phyloP scores from a whole-genome alignment of 2,329 filamentous ascomycete species.

The Sarocladiaceae sp. region DNA sequence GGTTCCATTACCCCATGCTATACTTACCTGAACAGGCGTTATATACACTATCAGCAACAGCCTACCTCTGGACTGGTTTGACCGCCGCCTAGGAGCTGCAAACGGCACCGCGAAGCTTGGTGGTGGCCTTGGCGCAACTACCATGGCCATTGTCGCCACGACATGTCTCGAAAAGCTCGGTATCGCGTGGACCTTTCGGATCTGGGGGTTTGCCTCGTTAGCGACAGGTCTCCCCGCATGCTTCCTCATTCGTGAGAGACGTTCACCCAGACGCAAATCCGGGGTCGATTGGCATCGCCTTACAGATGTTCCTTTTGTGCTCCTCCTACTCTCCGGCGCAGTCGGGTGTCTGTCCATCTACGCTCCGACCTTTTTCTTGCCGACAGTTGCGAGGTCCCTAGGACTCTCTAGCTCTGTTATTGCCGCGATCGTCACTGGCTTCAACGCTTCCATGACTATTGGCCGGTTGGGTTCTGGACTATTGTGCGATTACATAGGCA shows the following conservation, averaged over 20 bases:
- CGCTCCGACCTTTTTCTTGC: background rate
- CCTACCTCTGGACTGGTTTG: slow-evolving; percentile 15
- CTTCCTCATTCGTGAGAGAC: slow-evolving; percentile 13
- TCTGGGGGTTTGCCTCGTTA: slow-evolving; percentile 12
- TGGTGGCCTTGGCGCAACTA: slow-evolving; percentile 14
- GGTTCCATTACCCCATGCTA: too few relatives aligned
- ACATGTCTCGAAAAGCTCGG: slow-evolving; percentile 12
- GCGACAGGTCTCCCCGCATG: slow-evolving; percentile 12
- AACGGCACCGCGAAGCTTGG: slow-evolving; percentile 15
- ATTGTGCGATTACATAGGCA: slow-evolving; percentile 48
- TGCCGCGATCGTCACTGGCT: too few relatives aligned
- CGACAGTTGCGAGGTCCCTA: background rate
- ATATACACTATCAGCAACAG: slow-evolving; percentile 14
- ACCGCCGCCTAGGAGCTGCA: slow-evolving; percentile 11
- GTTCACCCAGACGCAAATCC: background rate
- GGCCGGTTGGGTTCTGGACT: slow-evolving; percentile 52
- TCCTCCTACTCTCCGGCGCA: background rate
- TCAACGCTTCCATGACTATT: slow-evolving; percentile 20
- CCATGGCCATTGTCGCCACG: slow-evolving; percentile 13
- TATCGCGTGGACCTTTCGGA: slow-evolving; percentile 13
- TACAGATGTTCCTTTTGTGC: background rate
- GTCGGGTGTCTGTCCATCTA: background rate
- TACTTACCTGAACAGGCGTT: slow-evolving; percentile 12
- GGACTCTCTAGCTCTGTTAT: background rate
- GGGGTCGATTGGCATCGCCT: background rate